Evolutionary conservation across 768 basidiomycete genomes (phyloP), one percentile per base, ranked within the genome.

Genomic region (Lactarius hatsudake): DNA sequence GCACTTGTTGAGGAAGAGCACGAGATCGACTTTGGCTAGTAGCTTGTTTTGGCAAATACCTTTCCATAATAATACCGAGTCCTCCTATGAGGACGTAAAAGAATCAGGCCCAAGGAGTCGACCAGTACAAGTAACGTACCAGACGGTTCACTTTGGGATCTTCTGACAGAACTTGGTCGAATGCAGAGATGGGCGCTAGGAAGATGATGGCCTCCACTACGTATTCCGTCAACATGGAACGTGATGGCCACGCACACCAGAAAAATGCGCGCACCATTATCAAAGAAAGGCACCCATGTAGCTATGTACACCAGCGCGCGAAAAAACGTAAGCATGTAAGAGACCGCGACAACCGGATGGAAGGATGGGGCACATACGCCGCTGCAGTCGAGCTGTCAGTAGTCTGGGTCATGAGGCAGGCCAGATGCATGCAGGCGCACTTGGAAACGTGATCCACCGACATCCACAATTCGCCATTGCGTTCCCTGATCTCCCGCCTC

Each of bases 1-100:
- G 66, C 87, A 87, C 74, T 93, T 93, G 78, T 93, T 93, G 61
- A 93, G 79, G 79, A 93, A 93, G 56, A 93, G 80, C 67, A 93
- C 87, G 40, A 92, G 79, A 70, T 90, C 88, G 36, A 91, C 89
- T 55, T 83, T 79, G 54, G 84, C 85, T 5, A 93, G 81, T 30
- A 93, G 83, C 71, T 82, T 85, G 77, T 91, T 91, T 34, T 84
- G 82, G 69, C 87, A 88, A 23, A 93, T 83, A 18, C 83, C 81
- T 62, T 85, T 87, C 91, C 91, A 93, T 12, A 93, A 79, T 55
- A 87, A 79, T 62, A 91, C 85, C 6, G 89, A 89, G 72, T 93
- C 91, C 74, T 90, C 87, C 90, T 91, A 62, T 54, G 51, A 38
- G 17, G 13, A 63, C 5, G 30, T 18, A 23, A 7, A 7, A 7